phyloP scores from a whole-genome alignment of 306 rosid genomes.

The Carpinus viminea region DNA sequence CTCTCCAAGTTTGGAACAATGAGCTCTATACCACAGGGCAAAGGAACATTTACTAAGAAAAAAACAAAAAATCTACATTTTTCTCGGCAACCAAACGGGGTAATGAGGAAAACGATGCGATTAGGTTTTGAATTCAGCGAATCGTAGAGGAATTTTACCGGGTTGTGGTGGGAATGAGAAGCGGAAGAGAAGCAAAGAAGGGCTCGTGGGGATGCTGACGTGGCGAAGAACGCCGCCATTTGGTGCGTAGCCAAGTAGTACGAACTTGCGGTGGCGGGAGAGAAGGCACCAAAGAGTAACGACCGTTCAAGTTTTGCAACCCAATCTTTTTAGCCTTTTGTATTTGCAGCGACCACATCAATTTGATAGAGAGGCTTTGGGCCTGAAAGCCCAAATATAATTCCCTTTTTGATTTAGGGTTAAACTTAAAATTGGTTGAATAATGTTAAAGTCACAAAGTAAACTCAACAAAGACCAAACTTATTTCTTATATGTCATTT shows the following conservation, averaged over 20 bases:
- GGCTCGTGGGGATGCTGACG: slow-evolving; percentile 27
- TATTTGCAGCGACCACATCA: background rate
- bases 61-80: background rate
- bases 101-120: background rate
- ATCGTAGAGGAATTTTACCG: background rate
- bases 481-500: too few relatives aligned
- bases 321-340: background rate
- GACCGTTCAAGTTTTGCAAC: slow-evolving; percentile 35
- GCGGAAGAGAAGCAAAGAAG: slow-evolving; percentile 27
- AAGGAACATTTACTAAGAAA: background rate
- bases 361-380: background rate
- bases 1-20: slow-evolving; percentile 32
- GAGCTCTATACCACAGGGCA: slow-evolving; percentile 24
- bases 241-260: slow-evolving; percentile 8
- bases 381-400: background rate
- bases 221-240: slow-evolving; percentile 41
- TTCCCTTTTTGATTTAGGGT: too few relatives aligned
- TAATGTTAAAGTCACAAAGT: too few relatives aligned
- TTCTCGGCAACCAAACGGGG: slow-evolving; percentile 11
- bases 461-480: too few relatives aligned
- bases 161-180: slow-evolving; percentile 22
- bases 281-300: slow-evolving; percentile 9
- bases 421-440: too few relatives aligned
- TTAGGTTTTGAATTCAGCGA: background rate
- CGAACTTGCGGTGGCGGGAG: slow-evolving; percentile 63